Conservation (phyloP, 495 filamentous ascomycete species). For the Entonaema liquescens region DNA sequence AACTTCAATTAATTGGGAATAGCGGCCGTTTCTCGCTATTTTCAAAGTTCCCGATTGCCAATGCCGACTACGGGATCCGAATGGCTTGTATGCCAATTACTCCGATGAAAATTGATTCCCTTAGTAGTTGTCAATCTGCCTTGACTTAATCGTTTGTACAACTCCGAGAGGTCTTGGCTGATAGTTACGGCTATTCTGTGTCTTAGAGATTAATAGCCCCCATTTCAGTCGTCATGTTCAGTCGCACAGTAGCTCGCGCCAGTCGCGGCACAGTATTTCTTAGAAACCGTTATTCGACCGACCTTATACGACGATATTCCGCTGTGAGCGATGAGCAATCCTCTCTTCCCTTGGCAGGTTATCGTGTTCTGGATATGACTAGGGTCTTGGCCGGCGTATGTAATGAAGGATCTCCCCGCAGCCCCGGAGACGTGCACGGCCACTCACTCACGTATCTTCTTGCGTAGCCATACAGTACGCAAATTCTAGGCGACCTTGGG, state of each 20-base stretch:
- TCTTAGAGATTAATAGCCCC: constrained; percentile 1
- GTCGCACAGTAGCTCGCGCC: constrained; percentile 25
- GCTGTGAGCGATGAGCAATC: constrained; percentile 31
- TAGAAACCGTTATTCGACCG: constrained; percentile 9
- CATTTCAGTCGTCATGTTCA: constrained; percentile 25
- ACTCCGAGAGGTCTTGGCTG: neutral
- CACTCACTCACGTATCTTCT: constrained; percentile 11
- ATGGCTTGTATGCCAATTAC: neutral
- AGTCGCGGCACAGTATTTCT: constrained; percentile 17
- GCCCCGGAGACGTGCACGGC: constrained; percentile 18
- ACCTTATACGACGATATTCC: constrained; percentile 37
- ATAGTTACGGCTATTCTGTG: neutral
- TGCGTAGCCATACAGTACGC: constrained; percentile 90
- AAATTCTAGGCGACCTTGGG: constrained; percentile 97
- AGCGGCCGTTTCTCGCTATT: constrained; percentile 34
- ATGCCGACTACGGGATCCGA: neutral
- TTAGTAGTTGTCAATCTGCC: neutral
- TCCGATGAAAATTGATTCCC: neutral
- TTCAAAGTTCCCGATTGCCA: neutral
- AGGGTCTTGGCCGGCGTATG: constrained; percentile 93
- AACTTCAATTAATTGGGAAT: constrained; percentile 21
- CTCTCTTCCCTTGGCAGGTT: constrained; percentile 75
- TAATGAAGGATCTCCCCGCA: constrained; percentile 24
- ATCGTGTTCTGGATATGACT: constrained; percentile 94
- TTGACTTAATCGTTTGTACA: neutral